A percentile compares a stretch with the other conserved stretches of the same genome.
phyloP scores from a whole-genome alignment of 208 protist species.

The Trypanosoma melophagium region DNA sequence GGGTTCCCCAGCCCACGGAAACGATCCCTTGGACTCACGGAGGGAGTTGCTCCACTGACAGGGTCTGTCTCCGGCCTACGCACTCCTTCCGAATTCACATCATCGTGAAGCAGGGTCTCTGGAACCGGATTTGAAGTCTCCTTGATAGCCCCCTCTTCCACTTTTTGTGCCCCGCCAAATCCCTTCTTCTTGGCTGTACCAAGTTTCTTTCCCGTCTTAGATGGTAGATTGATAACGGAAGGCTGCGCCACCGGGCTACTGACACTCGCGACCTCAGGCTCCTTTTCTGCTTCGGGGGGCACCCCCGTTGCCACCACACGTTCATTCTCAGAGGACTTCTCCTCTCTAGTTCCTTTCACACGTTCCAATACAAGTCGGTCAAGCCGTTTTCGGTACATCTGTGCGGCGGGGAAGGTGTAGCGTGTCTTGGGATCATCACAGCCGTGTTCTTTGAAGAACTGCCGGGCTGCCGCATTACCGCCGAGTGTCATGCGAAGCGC shows the following conservation, averaged over 20 bases:
- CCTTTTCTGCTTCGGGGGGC: neutral
- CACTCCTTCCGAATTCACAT: neutral
- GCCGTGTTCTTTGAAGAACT: conserved; percentile 88
- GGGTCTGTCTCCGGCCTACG: neutral
- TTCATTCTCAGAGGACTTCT: neutral
- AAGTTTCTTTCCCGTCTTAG: conserved; percentile 31
- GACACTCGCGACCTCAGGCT: conserved; percentile 18
- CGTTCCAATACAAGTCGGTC: conserved; percentile 66
- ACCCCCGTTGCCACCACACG: no score
- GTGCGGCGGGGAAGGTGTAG: conserved; percentile 57
- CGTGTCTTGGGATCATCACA: conserved; percentile 62
- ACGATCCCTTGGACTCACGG: conserved; percentile 11
- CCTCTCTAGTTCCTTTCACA: conserved; percentile 6
- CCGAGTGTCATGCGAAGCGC: conserved; percentile 86
- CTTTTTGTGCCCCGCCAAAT: conserved; percentile 47
- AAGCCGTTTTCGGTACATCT: conserved; percentile 69
- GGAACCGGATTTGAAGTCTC: conserved; percentile 60
- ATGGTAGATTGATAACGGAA: conserved; percentile 20
- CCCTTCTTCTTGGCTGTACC: conserved; percentile 42
- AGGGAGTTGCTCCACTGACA: neutral
- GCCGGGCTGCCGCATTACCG: conserved; percentile 78
- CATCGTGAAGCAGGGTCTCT: conserved; percentile 57
- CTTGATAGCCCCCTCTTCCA: conserved; percentile 40
- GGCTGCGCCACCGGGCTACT: conserved; percentile 33
- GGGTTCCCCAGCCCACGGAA: conserved; percentile 26